Conservation (phyloP, 176 grass and related monocot genomes). For the Puya raimondii region DNA sequence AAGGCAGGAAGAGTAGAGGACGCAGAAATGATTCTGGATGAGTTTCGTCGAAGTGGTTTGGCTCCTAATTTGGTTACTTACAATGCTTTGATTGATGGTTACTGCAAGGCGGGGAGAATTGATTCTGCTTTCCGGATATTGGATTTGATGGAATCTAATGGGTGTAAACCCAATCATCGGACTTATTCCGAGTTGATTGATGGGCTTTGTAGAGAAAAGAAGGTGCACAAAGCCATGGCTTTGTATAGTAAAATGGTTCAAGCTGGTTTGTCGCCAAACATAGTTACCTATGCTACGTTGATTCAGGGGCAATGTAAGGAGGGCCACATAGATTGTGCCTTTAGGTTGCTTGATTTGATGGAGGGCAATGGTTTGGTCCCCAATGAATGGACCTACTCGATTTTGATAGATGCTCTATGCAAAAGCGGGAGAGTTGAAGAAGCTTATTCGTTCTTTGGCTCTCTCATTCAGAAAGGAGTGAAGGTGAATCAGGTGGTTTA, state of each 20-base stretch:
- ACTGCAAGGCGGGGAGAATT: slow-evolving; percentile 56
- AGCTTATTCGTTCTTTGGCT: slow-evolving; percentile 53
- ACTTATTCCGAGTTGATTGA: slow-evolving; percentile 67
- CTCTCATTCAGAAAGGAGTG: slow-evolving; percentile 41
- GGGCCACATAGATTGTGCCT: slow-evolving; percentile 48
- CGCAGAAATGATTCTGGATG: slow-evolving; percentile 46
- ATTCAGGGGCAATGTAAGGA: slow-evolving; percentile 70
- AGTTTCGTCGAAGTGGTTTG: slow-evolving; percentile 36
- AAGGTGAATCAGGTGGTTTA: slow-evolving; percentile 49
- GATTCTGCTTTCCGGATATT: slow-evolving; percentile 41
- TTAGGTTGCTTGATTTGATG: slow-evolving; percentile 61
- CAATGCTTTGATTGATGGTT: slow-evolving; percentile 75
- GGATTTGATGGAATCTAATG: slow-evolving; percentile 37
- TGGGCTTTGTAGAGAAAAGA: slow-evolving; percentile 51
- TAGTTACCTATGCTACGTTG: slow-evolving; percentile 63
- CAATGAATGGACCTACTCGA: slow-evolving; percentile 74
- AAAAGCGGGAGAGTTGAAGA: slow-evolving; percentile 48
- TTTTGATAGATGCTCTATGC: slow-evolving; percentile 68
- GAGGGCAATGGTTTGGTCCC: slow-evolving; percentile 41
- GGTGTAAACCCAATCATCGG: slow-evolving; percentile 39
- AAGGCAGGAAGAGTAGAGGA: slow-evolving; percentile 40
- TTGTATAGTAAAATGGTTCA: slow-evolving; percentile 58
- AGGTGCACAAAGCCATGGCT: slow-evolving; percentile 73
- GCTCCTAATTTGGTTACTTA: slow-evolving; percentile 60
- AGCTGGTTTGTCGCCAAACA: slow-evolving; percentile 44